A percentile compares a stretch with the other conserved stretches of the same genome.
Evolutionary conservation across 306 rosid genomes (phyloP).

Genomic region (Acacia crassicarpa): DNA sequence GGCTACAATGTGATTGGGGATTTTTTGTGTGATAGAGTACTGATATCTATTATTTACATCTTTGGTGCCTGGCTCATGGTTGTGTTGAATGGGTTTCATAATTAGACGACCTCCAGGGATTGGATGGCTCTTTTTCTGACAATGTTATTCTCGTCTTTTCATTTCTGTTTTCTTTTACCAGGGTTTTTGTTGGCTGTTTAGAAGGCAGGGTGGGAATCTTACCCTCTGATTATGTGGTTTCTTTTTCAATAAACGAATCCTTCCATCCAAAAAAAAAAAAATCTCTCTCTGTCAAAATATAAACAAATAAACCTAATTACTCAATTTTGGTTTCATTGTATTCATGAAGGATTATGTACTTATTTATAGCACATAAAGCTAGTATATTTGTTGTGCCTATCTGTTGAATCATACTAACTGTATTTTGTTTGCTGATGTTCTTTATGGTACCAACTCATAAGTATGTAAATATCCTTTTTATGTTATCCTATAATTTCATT

Average conservation of each 20-base stretch:
- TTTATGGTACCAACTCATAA: neutral
- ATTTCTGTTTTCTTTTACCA: neutral
- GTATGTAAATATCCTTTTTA: neutral
- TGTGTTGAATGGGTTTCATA: neutral
- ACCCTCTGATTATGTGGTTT: constrained; percentile 1
- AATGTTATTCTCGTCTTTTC: neutral
- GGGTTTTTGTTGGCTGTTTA: neutral
- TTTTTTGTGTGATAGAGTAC: neutral
- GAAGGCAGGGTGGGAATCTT: neutral
- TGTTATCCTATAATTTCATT: constrained; percentile 9
- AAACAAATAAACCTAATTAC: neutral
- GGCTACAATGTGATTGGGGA: neutral
- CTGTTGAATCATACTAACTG: neutral
- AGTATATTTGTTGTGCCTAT: neutral
- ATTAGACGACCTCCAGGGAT: neutral
- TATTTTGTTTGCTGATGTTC: neutral
- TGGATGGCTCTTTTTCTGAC: neutral
- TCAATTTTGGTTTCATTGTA: constrained; percentile 6
- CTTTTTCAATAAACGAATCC: neutral
- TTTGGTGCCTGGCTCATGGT: neutral
- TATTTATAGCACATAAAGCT: constrained; percentile 5
- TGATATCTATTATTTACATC: constrained; percentile 12
- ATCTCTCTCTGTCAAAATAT: neutral
- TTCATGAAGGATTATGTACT: constrained; percentile 3
- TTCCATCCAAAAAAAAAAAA: neutral